These are phyloP conservation scores for Aspergillus sp. DNA, from an alignment of 2,329 filamentous ascomycete species.

Conservation along the genomic window DNA sequence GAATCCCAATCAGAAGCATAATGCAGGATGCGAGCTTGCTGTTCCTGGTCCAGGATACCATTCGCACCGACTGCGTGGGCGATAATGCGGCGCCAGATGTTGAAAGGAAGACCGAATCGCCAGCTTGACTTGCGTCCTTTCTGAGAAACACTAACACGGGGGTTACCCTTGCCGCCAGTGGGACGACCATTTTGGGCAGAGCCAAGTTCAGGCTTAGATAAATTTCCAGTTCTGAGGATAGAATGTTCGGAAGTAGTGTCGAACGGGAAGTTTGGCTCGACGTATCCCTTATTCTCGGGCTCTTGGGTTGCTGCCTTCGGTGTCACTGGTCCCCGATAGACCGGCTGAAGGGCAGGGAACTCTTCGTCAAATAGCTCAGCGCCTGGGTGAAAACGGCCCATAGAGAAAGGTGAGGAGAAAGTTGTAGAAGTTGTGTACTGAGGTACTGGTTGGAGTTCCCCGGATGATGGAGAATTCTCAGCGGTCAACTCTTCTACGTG, in stretches of 20 bases:
- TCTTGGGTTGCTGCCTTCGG: not conserved
- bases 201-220: not conserved
- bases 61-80: slow-evolving; percentile 25
- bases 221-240: not conserved
- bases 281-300: not conserved
- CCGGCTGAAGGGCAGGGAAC: slow-evolving; percentile 22
- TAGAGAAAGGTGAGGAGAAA: not conserved
- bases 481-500: not conserved
- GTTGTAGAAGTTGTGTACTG: not conserved
- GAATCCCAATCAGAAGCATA: slow-evolving; percentile 35
- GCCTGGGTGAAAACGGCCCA: slow-evolving; percentile 18
- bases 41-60: slow-evolving; percentile 26
- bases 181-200: not conserved
- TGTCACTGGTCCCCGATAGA: not conserved
- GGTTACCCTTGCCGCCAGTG: slow-evolving; percentile 5
- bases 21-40: slow-evolving; percentile 30
- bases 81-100: slow-evolving; percentile 33
- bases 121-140: slow-evolving; percentile 16
- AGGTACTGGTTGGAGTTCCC: not conserved
- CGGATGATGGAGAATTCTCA: not conserved
- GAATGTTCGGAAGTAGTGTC: not conserved
- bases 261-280: not conserved
- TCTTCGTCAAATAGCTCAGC: slow-evolving; percentile 17
- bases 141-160: not conserved
- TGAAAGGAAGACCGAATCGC: slow-evolving; percentile 28